Percentiles rank a stretch among this genome's conserved stretches.
Conservation (phyloP, 345 rosid genomes). For the Lumnitzera racemosa region DNA sequence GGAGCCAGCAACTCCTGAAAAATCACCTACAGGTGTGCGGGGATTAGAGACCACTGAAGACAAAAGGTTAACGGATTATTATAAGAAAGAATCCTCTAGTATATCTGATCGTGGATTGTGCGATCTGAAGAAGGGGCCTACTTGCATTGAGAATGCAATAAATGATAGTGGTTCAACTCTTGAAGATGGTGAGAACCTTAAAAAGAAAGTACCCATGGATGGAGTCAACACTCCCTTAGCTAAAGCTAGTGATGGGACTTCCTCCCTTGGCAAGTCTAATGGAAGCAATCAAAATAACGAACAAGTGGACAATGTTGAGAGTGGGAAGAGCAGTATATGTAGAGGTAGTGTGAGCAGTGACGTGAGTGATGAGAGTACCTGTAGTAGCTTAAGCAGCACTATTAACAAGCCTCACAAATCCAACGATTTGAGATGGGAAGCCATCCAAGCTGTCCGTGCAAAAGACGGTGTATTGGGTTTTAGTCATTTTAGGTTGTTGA, state of each 20-base stretch:
- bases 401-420: conserved; percentile 75
- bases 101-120: conserved; percentile 31
- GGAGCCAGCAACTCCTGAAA: conserved; percentile 23
- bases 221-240: conserved; percentile 19
- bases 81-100: conserved; percentile 13
- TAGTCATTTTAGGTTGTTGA: conserved; percentile 69
- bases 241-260: conserved; percentile 29
- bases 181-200: conserved; percentile 17
- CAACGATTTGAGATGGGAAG: conserved; percentile 74
- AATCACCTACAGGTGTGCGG: conserved; percentile 12
- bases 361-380: conserved; percentile 63
- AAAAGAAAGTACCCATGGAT: conserved; percentile 21
- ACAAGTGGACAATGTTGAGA: conserved; percentile 33
- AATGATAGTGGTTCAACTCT: conserved; percentile 9
- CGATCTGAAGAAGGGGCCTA: conserved; percentile 27
- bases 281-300: conserved; percentile 37
- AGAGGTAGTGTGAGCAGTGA: conserved; percentile 75
- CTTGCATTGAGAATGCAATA: conserved; percentile 15
- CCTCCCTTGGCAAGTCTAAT: conserved; percentile 29
- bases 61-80: conserved; percentile 14
- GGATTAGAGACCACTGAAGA: conserved; percentile 18
- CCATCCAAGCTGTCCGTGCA: conserved; percentile 62
- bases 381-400: conserved; percentile 57
- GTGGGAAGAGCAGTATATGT: conserved; percentile 43
- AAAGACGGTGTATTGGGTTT: conserved; percentile 63